phyloP scores from a whole-genome alignment of 441 rosid species.

The Populus hybrid region DNA sequence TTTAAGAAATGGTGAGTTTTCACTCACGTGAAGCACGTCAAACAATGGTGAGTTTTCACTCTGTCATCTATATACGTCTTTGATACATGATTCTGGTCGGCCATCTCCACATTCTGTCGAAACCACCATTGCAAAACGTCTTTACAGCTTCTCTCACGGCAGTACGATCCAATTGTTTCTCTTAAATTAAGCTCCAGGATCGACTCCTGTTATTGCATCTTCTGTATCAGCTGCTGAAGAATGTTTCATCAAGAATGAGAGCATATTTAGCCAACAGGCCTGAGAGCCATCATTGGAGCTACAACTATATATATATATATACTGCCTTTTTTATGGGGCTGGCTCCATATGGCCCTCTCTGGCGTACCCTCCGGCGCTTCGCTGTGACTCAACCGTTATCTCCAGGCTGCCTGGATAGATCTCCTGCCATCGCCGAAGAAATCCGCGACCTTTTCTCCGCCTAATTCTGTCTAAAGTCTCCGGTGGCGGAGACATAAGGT shows the following conservation, averaged over 20 bases:
- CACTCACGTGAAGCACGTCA: constrained; percentile 65
- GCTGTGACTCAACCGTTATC: not conserved
- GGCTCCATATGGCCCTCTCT: not conserved
- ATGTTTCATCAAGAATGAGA: too few species aligned
- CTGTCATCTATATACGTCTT: not conserved
- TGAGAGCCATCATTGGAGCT: not conserved
- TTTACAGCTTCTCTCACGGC: too few species aligned
- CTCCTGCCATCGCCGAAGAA: not conserved
- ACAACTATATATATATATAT: not conserved
- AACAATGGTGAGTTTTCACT: constrained; percentile 45
- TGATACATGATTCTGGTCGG: too few species aligned
- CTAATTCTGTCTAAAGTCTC: not conserved
- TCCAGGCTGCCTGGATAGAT: not conserved
- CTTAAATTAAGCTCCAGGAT: too few species aligned
- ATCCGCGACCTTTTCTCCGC: not conserved
- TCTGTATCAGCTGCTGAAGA: too few species aligned
- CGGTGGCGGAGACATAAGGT: not conserved
- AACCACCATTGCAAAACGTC: too few species aligned
- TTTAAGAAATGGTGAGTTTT: constrained; percentile 55
- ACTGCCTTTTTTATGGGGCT: not conserved
- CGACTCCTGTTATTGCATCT: too few species aligned
- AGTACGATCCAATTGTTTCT: too few species aligned
- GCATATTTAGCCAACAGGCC: too few species aligned
- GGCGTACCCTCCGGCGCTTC: not conserved
- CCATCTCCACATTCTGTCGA: too few species aligned